Base-by-base conservation (phyloP, 1,139 yeast genomes). In the Geotrichum carabidarum region DNA sequence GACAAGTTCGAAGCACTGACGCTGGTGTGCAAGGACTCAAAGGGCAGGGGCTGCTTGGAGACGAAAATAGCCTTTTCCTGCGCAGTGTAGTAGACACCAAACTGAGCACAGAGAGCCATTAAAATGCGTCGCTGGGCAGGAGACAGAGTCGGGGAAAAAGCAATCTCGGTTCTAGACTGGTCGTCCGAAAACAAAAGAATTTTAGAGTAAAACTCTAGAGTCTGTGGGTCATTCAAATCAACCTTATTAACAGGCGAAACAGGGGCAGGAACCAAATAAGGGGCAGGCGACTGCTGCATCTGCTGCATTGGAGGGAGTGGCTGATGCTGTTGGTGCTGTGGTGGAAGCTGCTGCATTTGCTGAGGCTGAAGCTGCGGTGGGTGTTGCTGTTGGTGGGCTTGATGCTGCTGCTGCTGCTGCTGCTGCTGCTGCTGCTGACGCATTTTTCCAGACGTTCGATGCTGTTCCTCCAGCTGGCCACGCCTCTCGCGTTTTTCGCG, bases 401-500 rank as follows among this genome's bases (percentile, higher is more conserved):
- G 47, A 9, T 44, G 47, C 44, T 41, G 44, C 32, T 41, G 44
- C 44, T 41, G 44, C 32, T 41, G 44, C 11, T 22, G n/a, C 4
- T 41, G 41, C 38, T 47, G 56, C 32, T 50, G 55, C 34, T 50
- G 57, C 32, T 54, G 56, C n/a, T 54, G 60, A 32, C 48, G 53
- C 18, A 41, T 45, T 27, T 55, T 53, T 8, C 54, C 46, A 3
- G 56, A 52, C 44, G 62, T 59, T 55, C 95, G 81, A 70, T 91
- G 98, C 71, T 93, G 98, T 71, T 93, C 98, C 70, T 93, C 98
- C 62, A 91, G 76, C 71, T 91, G 98, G 41, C 97, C 97, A 57
- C 98, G 78, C 61, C 91, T 86, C 64, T 91, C 98, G 58, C 98
- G 78, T 71, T 93, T 93, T 67, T 93, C 99, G 37, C 98, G 81